phyloP scores from a whole-genome alignment of 1,284 basidiomycete genomes.

The Pyrrhoderma lamaoense region DNA sequence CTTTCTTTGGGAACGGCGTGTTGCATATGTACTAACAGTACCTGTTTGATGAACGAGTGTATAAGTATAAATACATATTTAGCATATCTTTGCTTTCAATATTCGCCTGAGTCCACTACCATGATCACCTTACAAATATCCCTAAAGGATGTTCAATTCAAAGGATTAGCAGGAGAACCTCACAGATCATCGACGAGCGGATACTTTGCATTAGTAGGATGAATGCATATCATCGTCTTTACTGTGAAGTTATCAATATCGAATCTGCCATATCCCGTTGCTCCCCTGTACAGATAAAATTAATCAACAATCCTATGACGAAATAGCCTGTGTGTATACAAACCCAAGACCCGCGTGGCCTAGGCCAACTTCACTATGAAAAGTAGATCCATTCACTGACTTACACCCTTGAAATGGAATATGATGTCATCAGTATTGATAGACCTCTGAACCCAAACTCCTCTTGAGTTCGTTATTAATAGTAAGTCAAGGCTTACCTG shows the following conservation, averaged over 20 bases:
- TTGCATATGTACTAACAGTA: too few species aligned
- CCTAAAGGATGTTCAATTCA: too few species aligned
- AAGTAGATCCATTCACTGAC: constrained; percentile 34
- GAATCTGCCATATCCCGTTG: constrained; percentile 48
- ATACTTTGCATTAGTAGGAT: constrained; percentile 28
- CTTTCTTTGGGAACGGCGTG: too few species aligned
- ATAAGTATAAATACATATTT: too few species aligned
- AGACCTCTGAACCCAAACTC: too few species aligned
- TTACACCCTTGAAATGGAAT: constrained; percentile 17
- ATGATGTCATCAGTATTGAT: too few species aligned
- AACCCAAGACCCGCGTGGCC: constrained; percentile 28
- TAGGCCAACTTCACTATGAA: constrained; percentile 23
- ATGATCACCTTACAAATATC: too few species aligned
- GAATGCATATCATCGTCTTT: constrained; percentile 34
- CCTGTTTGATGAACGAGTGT: too few species aligned
- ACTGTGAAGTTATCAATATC: constrained; percentile 46
- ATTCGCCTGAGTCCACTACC: too few species aligned
- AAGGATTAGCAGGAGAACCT: too few species aligned
- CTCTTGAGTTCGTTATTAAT: background rate
- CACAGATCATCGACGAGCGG: background rate
- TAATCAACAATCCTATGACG: background rate
- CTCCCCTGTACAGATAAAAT: constrained; percentile 29
- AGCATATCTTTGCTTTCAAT: too few species aligned
- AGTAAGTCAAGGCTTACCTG: constrained; percentile 30
- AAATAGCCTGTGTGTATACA: constrained; percentile 19